Evolutionary conservation across 2,329 filamentous ascomycete genomes (phyloP).

Genomic region (Nemania abortiva): DNA sequence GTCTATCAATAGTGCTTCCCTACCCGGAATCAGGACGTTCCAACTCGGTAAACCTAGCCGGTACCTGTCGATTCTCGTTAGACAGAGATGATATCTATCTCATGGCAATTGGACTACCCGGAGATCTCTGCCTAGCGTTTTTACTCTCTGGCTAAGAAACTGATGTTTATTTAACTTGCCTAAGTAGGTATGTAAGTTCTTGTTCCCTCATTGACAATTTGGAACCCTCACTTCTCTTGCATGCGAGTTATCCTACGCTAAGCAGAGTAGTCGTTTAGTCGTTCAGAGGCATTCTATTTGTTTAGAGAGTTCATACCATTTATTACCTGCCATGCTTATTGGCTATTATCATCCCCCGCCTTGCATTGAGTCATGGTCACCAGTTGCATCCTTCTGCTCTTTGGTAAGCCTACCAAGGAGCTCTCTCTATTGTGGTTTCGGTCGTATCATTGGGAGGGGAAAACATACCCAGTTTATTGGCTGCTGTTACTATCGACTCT

Average conservation of each 20-base stretch:
- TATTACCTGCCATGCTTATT: neutral
- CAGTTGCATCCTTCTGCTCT: neutral
- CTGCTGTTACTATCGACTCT: neutral
- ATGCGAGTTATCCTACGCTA: neutral
- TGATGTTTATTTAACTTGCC: neutral
- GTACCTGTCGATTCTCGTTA: neutral
- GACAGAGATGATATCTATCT: too few species aligned
- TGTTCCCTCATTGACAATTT: neutral
- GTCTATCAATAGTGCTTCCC: neutral
- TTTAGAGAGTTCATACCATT: neutral
- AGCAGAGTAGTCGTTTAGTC: neutral
- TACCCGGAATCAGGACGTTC: neutral
- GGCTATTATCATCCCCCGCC: neutral
- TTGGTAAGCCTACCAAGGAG: too few species aligned
- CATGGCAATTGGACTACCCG: too few species aligned
- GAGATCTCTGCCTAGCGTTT: neutral
- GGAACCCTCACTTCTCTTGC: conserved; percentile 1
- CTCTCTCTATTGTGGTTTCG: too few species aligned
- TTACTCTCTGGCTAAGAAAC: neutral
- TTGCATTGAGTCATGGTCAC: neutral
- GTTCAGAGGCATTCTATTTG: neutral
- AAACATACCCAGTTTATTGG: conserved; percentile 5
- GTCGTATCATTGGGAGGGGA: neutral
- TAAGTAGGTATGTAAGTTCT: neutral
- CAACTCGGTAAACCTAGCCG: neutral